A percentile compares a stretch with the other conserved stretches of the same genome.
phyloP scores from a whole-genome alignment of 345 rosid species.

The Hypericum androsaemum region DNA sequence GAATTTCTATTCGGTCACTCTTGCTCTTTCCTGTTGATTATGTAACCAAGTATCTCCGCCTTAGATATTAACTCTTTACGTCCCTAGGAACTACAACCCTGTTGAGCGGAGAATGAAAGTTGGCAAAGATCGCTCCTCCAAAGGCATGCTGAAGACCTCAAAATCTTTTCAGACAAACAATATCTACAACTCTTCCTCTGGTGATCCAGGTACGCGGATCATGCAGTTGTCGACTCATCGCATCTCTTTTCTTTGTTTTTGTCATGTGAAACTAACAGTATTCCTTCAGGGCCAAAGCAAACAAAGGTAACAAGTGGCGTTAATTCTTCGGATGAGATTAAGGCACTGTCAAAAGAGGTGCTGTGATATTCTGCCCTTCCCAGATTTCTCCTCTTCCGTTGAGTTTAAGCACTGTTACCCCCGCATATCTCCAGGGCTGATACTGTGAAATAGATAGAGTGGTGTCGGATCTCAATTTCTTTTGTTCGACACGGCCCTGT shows the following conservation, averaged over 20 bases:
- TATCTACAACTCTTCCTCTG: constrained; percentile 30
- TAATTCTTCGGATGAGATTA: constrained; percentile 41
- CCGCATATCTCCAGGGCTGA: no score
- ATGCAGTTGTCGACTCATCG: constrained; percentile 12
- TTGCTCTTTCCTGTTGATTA: not conserved
- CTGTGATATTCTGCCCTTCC: not conserved
- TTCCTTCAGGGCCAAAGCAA: constrained; percentile 46
- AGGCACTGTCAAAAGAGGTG: constrained; percentile 82
- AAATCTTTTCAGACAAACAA: constrained; percentile 74
- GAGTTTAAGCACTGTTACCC: no score
- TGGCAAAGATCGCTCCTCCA: constrained; percentile 52
- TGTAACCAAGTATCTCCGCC: not conserved
- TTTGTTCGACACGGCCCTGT: no score
- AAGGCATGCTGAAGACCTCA: constrained; percentile 46
- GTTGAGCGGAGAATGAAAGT: constrained; percentile 73
- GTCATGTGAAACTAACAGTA: not conserved
- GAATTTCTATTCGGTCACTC: not conserved
- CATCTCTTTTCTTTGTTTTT: not conserved
- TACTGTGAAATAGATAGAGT: no score
- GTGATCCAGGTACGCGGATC: constrained; percentile 18
- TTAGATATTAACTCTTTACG: no score
- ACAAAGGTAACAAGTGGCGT: constrained; percentile 33
- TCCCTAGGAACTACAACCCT: constrained; percentile 73
- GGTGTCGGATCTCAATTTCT: no score
- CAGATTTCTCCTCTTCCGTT: not conserved